Base-by-base conservation (phyloP, 805 yeast species). In the Kodamaea leandrae region DNA sequence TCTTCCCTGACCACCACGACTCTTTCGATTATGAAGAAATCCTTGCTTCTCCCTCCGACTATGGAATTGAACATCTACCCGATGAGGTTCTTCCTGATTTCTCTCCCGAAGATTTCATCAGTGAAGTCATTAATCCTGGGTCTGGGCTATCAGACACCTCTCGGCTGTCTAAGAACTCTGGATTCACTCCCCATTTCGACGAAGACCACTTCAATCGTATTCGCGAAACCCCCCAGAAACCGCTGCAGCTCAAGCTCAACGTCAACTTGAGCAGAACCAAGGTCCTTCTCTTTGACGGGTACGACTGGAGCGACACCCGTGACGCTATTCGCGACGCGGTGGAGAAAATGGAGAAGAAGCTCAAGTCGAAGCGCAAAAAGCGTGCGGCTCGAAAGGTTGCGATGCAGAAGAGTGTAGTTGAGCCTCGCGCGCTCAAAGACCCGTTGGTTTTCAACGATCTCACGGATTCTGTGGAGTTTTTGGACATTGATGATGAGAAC, bases 221-320 rank as follows among this genome's bases (percentile, higher is more conserved):
- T 2, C 35, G 26, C 1, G 32, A 38, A 4, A 30, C 15, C 4
- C 19, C 17, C 7, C 23, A 37, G 6, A 32, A 36, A 3, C 52
- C 55, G 2, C 45, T 52, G 20, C 65, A 66, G 2, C 43, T 64
- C 5, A 52, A 47, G 23, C 7, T 68, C 16, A 61, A 61, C 29
- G 43, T 69, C 6, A 64, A 66, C 32, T 53, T 73, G 4, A 56
- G 71, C 2, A 71, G 71, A 36, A 60, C 68, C 0, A 55, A 52
- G 1, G 52, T 84, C 2, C 76, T 70, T 37, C 61, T 91, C 14
- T 81, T 76, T 57, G 99, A 93, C 64, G 99, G 99, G 0, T 93
- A 82, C 55, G 98, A 93, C 52, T 89, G 97, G 95, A 76, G 75
- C 41, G 77, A 78, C 32, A 88, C 98, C 0, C 72, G 95, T 43